Conservation (phyloP, 1,284 basidiomycete genomes). For the Sporisorium graminicola region DNA sequence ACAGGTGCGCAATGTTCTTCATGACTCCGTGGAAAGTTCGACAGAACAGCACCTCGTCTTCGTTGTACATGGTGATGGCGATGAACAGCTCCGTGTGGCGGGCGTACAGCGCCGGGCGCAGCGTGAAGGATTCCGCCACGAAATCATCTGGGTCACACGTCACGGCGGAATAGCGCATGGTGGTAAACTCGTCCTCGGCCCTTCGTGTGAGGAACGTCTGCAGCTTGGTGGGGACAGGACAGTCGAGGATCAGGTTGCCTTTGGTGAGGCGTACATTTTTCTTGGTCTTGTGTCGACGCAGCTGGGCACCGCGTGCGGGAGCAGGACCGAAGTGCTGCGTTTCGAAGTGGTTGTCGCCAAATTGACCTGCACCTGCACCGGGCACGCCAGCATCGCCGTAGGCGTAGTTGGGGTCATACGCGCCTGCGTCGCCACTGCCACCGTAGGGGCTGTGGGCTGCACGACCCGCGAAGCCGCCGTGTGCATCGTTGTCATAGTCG, state of each 20-base stretch:
- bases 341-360: conserved; percentile 45
- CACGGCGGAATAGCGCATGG: conserved; percentile 73
- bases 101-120: conserved; percentile 84
- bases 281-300: conserved; percentile 70
- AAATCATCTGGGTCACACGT: conserved; percentile 83
- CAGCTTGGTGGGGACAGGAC: conserved; percentile 69
- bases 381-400: neutral
- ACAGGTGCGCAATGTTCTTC: conserved; percentile 75
- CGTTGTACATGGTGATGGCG: conserved; percentile 88
- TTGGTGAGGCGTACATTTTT: conserved; percentile 68
- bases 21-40: conserved; percentile 96
- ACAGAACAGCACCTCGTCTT: conserved; percentile 92
- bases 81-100: conserved; percentile 88
- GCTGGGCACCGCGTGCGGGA: conserved; percentile 61
- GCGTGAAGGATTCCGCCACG: conserved; percentile 81
- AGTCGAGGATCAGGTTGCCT: conserved; percentile 70
- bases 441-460: neutral
- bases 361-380: conserved; percentile 3
- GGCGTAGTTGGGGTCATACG: conserved; percentile 11
- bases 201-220: conserved; percentile 79
- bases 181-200: conserved; percentile 85
- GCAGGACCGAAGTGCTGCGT: conserved; percentile 68
- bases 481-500: conserved; percentile 11
- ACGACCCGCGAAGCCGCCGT: too few species aligned
- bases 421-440: conserved; percentile 6